These are phyloP conservation scores for Neurospora terricola DNA, from an alignment of 495 filamentous ascomycete species.

Conservation along the genomic window DNA sequence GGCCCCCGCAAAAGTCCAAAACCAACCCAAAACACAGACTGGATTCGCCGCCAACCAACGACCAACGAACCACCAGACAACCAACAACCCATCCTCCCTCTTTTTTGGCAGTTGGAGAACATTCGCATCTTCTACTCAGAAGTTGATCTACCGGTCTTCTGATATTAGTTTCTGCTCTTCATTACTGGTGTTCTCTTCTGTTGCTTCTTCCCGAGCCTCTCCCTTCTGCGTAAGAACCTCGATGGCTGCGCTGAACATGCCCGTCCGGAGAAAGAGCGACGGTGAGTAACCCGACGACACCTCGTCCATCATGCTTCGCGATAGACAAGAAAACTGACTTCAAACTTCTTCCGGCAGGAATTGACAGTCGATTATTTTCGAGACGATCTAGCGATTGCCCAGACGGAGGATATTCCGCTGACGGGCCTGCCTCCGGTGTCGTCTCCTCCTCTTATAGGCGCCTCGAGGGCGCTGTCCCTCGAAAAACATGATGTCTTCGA, in stretches of 20 bases:
- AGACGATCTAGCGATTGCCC: background rate
- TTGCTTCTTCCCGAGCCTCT: background rate
- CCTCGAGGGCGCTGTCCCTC: background rate
- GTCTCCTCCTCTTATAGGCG: background rate
- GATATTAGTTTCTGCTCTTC: background rate
- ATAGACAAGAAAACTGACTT: background rate
- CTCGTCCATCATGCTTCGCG: background rate
- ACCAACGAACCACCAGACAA: background rate
- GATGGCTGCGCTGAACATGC: background rate
- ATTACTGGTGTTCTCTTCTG: too few relatives aligned
- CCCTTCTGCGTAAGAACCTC: background rate
- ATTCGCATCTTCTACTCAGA: background rate
- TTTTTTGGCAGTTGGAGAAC: background rate
- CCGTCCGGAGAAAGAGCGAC: background rate
- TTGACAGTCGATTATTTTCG: background rate
- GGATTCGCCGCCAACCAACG: background rate
- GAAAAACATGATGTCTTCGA: background rate
- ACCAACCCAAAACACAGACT: background rate
- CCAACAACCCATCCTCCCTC: background rate
- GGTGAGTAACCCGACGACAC: background rate
- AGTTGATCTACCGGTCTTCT: background rate
- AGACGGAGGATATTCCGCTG: background rate
- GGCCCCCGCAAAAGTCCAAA: background rate
- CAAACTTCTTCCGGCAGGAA: rapidly evolving
- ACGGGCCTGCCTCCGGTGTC: background rate